Base-by-base conservation (phyloP, 306 rosid species). In the Styphnolobium japonicum region DNA sequence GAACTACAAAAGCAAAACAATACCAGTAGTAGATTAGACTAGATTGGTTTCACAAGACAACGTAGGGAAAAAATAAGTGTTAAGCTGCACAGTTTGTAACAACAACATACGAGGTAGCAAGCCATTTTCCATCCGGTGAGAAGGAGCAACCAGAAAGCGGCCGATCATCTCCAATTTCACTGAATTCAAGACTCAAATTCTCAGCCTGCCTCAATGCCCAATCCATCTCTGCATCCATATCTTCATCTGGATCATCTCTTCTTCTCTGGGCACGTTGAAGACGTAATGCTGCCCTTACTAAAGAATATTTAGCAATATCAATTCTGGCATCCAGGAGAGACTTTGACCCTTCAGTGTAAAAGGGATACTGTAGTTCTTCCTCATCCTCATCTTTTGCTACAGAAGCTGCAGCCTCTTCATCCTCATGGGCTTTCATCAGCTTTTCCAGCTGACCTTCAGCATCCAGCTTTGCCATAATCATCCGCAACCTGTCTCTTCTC, bases 111-210 rank as follows among this genome's bases (percentile, higher is more conserved):
- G 96, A 87, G 31, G 98, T 88, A 74, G 97, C 97, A 64, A 94
- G 92, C 60, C 77, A 66, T 80, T 85, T 78, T 71, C 98, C 97
- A 87, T 92, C 94, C 0, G 53, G 81, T 7, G 97, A 92, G 65
- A 92, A 94, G 4, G 97, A 90, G 78, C 98, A 94, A 68, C 97
- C 92, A 43, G 90, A 86, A 85, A 94, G 98, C 10, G 98, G 97
- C 16, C 98, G 89, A 62, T 94, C 98, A 86, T 92, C 99, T 75
- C 99, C 99, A 57, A 91, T 91, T 83, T 95, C 98, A 87, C 99
- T 91, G 78, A 88, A 85, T 43, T 95, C 97, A 57, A 95, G 94
- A 78, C 42, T 87, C 85, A 95, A 87, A 82, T 52, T 86, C 18
- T 71, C 90, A 21, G 97, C 97, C 84, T 91, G 97, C 53, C 37